Evolutionary conservation across 2,329 filamentous ascomycete species (phyloP).

Genomic region (Neonectria sp.): DNA sequence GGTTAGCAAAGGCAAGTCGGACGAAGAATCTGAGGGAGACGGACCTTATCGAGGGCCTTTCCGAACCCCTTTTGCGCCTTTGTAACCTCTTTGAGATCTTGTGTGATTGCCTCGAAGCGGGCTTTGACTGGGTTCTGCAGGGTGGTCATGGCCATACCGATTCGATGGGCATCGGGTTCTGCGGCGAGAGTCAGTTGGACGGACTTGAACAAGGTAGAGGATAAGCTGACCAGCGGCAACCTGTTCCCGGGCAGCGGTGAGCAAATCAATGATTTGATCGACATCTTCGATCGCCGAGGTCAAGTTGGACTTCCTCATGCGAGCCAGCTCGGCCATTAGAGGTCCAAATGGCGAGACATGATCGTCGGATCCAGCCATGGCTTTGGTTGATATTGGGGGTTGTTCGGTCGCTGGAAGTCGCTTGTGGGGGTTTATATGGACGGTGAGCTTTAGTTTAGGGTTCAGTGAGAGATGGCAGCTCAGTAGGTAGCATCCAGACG

Average conservation of each 20-base stretch:
- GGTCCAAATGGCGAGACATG: slow-evolving; percentile 63
- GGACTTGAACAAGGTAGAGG: not conserved
- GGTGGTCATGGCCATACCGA: slow-evolving; percentile 83
- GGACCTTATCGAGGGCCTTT: slow-evolving; percentile 86
- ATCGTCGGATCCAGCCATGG: slow-evolving; percentile 54
- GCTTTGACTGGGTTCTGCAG: slow-evolving; percentile 89
- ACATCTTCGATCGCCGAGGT: slow-evolving; percentile 83
- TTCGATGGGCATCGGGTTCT: slow-evolving; percentile 66
- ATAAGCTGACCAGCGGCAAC: slow-evolving; percentile 74
- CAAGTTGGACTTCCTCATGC: slow-evolving; percentile 78
- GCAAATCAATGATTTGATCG: slow-evolving; percentile 84
- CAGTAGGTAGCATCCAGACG: not conserved
- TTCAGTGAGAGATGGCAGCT: not conserved
- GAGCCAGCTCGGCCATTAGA: slow-evolving; percentile 81
- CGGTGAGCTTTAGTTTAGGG: not conserved
- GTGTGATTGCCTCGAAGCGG: slow-evolving; percentile 84
- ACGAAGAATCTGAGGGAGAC: slow-evolving; percentile 28
- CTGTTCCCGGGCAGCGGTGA: slow-evolving; percentile 80
- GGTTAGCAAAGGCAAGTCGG: slow-evolving; percentile 33
- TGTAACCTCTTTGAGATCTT: slow-evolving; percentile 86
- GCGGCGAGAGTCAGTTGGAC: slow-evolving; percentile 32
- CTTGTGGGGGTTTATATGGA: not conserved
- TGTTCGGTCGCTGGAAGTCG: not conserved
- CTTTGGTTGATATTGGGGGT: slow-evolving; percentile 25
- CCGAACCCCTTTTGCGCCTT: slow-evolving; percentile 86